Evolutionary conservation across 257 asterid genomes (phyloP), one percentile per base, ranked within the genome.

Genomic region (Capsicum baccatum): DNA sequence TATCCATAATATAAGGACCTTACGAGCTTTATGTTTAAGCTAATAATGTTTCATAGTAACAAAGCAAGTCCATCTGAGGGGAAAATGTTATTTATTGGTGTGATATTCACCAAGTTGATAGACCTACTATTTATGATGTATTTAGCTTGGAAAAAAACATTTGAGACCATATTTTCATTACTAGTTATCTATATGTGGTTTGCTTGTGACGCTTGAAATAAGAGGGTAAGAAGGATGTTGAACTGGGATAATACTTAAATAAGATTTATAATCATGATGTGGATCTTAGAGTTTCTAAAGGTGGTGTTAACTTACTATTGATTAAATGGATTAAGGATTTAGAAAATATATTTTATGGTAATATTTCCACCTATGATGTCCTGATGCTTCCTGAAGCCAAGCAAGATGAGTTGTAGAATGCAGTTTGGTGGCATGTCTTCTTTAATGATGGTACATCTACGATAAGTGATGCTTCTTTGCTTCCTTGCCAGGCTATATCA

Each of bases 121-220:
- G 86, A 56, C 98, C 98, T 86, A 96, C 92, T 86, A 92, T 94
- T 85, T 96, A 93, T 79, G 92, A 94, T 58, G 98, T 92, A 85
- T 96, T 96, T 91, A 92, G 92, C 94, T 90, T 96, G 95, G 99
- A 26, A 94, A 94, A 89, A 93, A 89, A 94, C 95, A 84, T 96
- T 96, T 86, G 93, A 91, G 88, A 92, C 98, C 67, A 92, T 98
- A 74, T 96, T 89, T 87, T 90, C 98, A 8, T 88, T 96, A 91
- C 97, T 96, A 79, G 95, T 94, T 80, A 91, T 96, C 82, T 98
- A 96, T 83, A 93, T 91, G 97, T 96, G 99, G 99, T 94, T 88
- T 91, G 92, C 91, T 88, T 96, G 81, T 92, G 96, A 70, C 97
- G 99, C 68, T 84, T 96, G 64, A 94, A 93, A 91, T 93, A 90